Evolutionary conservation across 2,329 filamentous ascomycete species (phyloP).

Genomic region (Taxawa tesnikishii): DNA sequence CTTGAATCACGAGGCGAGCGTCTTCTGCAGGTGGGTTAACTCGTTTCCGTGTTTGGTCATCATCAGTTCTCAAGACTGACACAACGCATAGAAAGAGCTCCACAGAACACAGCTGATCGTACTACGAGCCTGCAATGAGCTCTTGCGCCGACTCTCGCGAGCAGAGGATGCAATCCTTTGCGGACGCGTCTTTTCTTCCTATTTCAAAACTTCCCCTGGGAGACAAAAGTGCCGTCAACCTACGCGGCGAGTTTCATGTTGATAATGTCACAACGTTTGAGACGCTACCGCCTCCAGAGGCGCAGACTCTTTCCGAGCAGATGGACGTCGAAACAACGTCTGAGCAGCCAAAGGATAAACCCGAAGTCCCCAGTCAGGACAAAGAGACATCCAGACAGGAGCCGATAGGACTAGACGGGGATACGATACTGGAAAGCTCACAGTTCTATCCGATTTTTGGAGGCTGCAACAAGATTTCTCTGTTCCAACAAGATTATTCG

Average conservation of each 20-base stretch:
- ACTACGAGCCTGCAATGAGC: slow-evolving; percentile 86
- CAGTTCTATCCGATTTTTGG: slow-evolving; percentile 89
- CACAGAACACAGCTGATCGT: slow-evolving; percentile 79
- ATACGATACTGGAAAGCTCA: slow-evolving; percentile 49
- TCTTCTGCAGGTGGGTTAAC: too few relatives aligned
- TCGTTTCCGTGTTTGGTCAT: slow-evolving; percentile 38
- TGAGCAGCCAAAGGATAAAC: slow-evolving; percentile 8
- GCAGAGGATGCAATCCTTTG: slow-evolving; percentile 97
- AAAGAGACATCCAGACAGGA: slow-evolving; percentile 19
- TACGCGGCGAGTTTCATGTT: slow-evolving; percentile 87
- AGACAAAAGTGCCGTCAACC: slow-evolving; percentile 93
- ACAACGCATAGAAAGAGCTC: slow-evolving; percentile 47
- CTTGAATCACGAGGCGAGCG: slow-evolving; percentile 85
- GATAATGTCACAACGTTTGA: slow-evolving; percentile 90
- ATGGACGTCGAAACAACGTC: slow-evolving; percentile 62
- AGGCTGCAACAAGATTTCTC: slow-evolving; percentile 85
- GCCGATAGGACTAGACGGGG: not conserved
- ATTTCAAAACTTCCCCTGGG: slow-evolving; percentile 97
- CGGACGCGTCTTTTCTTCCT: slow-evolving; percentile 92
- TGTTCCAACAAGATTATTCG: slow-evolving; percentile 71
- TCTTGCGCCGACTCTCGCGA: slow-evolving; percentile 83
- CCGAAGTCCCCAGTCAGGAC: not conserved
- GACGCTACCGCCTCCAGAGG: slow-evolving; percentile 27
- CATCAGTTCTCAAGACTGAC: slow-evolving; percentile 3
- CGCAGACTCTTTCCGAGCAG: slow-evolving; percentile 26